Evolutionary conservation across 768 basidiomycete genomes (phyloP).

Genomic region (Lanmaoa rubissima): DNA sequence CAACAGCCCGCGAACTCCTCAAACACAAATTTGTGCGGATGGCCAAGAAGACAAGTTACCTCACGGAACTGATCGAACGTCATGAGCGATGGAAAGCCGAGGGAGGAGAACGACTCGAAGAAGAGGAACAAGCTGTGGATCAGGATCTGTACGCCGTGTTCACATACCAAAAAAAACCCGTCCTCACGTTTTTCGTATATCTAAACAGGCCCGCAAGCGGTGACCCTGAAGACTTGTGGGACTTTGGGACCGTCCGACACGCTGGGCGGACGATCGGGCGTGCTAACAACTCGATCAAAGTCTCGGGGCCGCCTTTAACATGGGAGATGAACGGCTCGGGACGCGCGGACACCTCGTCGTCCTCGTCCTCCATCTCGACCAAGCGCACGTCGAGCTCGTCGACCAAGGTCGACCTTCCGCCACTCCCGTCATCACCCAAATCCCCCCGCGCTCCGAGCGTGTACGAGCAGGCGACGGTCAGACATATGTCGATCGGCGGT

Average conservation of each 20-base stretch:
- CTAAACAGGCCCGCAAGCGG: slow-evolving; percentile 48
- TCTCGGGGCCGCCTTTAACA: slow-evolving; percentile 68
- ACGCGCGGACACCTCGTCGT: slow-evolving; percentile 39
- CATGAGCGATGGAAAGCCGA: slow-evolving; percentile 93
- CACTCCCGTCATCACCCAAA: slow-evolving; percentile 46
- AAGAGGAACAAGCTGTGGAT: slow-evolving; percentile 60
- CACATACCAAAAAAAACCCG: neutral
- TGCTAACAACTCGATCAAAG: slow-evolving; percentile 49
- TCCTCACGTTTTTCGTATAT: neutral
- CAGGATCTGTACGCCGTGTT: slow-evolving; percentile 59
- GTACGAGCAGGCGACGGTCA: slow-evolving; percentile 66
- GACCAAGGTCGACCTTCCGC: slow-evolving; percentile 60
- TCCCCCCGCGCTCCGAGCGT: slow-evolving; percentile 34
- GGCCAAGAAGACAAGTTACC: slow-evolving; percentile 92
- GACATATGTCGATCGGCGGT: slow-evolving; percentile 46
- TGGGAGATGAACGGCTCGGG: slow-evolving; percentile 72
- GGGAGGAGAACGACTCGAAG: slow-evolving; percentile 73
- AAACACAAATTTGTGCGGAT: slow-evolving; percentile 95
- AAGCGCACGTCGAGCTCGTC: slow-evolving; percentile 41
- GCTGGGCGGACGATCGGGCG: slow-evolving; percentile 70
- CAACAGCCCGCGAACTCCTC: slow-evolving; percentile 89
- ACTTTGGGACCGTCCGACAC: slow-evolving; percentile 94
- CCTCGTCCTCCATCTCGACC: slow-evolving; percentile 37
- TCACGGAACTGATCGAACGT: slow-evolving; percentile 94
- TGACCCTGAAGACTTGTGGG: slow-evolving; percentile 88